These are phyloP conservation scores for Leishmania martiniquensis DNA, from an alignment of 208 protist genomes.

Conservation along the genomic window DNA sequence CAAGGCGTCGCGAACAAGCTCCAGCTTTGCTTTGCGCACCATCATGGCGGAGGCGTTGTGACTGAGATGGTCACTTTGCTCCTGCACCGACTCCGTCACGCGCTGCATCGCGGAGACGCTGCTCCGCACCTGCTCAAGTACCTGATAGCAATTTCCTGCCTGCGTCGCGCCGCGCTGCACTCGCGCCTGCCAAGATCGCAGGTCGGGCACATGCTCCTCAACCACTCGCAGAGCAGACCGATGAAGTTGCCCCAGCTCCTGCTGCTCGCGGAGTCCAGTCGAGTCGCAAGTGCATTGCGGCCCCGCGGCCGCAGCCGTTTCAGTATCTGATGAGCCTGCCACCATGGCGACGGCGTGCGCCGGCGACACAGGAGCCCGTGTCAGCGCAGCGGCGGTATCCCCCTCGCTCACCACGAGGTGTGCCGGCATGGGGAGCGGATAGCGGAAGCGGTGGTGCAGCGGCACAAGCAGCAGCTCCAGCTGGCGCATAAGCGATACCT, in stretches of 20 bases:
- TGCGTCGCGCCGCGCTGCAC: conserved; percentile 41
- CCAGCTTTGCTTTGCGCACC: conserved; percentile 73
- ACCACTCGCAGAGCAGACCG: conserved; percentile 35
- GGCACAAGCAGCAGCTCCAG: conserved; percentile 61
- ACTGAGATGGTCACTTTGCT: conserved; percentile 76
- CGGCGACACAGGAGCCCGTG: background rate
- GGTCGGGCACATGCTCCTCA: conserved; percentile 47
- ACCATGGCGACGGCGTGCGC: background rate
- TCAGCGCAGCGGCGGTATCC: background rate
- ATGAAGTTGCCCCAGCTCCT: conserved; percentile 18
- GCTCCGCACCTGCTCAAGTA: conserved; percentile 44
- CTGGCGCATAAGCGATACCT: conserved; percentile 31
- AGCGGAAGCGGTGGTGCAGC: conserved; percentile 47
- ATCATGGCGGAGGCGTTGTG: conserved; percentile 78
- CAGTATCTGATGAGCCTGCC: background rate
- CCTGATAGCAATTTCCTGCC: conserved; percentile 51
- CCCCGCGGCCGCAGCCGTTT: background rate
- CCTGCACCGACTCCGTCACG: conserved; percentile 72
- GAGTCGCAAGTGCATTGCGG: background rate
- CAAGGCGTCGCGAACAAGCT: conserved; percentile 74
- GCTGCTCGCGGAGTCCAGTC: conserved; percentile 6
- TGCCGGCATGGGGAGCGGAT: conserved; percentile 40
- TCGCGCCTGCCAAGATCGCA: conserved; percentile 49
- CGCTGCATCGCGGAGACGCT: conserved; percentile 65
- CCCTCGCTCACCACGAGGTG: conserved; percentile 12